Percentiles rank a stretch among this genome's conserved stretches.
These are phyloP conservation scores for Sordaria brevicollis DNA, from an alignment of 495 filamentous ascomycete species.

Conservation along the genomic window DNA sequence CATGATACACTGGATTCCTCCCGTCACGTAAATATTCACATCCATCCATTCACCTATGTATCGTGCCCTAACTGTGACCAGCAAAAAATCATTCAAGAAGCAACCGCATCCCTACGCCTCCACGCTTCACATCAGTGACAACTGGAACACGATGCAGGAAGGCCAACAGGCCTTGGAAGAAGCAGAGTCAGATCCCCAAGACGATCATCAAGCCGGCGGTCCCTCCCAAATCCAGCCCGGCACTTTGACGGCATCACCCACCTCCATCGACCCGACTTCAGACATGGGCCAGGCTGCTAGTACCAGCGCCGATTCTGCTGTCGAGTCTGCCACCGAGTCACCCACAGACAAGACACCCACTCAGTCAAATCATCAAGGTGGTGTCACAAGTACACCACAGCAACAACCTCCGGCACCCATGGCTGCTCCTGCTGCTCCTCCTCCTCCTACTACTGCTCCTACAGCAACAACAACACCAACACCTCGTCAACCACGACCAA, in stretches of 20 bases:
- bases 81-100: neutral
- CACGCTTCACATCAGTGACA: neutral
- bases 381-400: neutral
- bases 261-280: slow-evolving; percentile 3
- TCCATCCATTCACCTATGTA: neutral
- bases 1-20: neutral
- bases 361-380: neutral
- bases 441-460: neutral
- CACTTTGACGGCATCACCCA: slow-evolving; percentile 11
- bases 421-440: neutral
- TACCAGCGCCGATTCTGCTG: neutral
- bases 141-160: neutral
- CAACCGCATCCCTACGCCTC: neutral
- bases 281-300: neutral
- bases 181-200: neutral
- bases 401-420: neutral
- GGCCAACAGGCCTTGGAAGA: neutral
- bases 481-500: neutral
- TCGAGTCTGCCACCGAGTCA: neutral
- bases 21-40: neutral
- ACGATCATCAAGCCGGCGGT: neutral
- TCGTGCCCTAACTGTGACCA: neutral
- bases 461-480: neutral
- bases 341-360: neutral
- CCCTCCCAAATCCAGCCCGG: neutral